Evolutionary conservation across 2,329 filamentous ascomycete species (phyloP).

Genomic region (Nemania abortiva): DNA sequence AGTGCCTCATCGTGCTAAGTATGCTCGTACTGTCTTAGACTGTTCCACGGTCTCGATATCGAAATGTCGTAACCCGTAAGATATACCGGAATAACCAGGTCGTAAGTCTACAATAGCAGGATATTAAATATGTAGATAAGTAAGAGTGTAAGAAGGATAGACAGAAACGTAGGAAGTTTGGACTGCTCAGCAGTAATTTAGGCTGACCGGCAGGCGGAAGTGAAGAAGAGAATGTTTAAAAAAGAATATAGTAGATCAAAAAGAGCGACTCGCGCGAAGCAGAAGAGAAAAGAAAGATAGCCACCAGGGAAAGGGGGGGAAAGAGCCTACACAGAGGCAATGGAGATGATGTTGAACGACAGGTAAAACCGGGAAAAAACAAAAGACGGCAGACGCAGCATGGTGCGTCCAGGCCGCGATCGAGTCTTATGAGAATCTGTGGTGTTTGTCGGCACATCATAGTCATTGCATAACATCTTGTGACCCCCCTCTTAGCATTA

Average conservation of each 20-base stretch:
- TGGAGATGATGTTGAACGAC: slow-evolving; percentile 14
- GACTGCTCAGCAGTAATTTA: slow-evolving; percentile 34
- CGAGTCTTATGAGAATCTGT: slow-evolving; percentile 39
- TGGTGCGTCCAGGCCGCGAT: slow-evolving; percentile 29
- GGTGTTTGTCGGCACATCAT: slow-evolving; percentile 36
- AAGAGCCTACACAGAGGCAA: slow-evolving; percentile 30
- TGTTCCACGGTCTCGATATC: not conserved
- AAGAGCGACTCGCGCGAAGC: slow-evolving; percentile 35
- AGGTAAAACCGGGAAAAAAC: slow-evolving; percentile 31
- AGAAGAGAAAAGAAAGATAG: slow-evolving; percentile 37
- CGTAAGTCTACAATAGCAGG: not conserved
- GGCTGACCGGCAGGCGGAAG: slow-evolving; percentile 40
- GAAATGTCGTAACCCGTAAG: not conserved
- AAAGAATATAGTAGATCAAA: slow-evolving; percentile 15
- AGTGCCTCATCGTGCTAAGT: slow-evolving; percentile 41
- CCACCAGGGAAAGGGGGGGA: slow-evolving; percentile 33
- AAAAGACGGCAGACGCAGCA: slow-evolving; percentile 3
- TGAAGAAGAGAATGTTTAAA: not conserved
- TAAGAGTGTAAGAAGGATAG: not conserved
- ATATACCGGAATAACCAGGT: not conserved
- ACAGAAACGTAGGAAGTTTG: slow-evolving; percentile 5
- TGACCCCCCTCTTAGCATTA: not conserved
- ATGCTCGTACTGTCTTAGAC: not conserved
- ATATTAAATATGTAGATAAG: slow-evolving; percentile 10
- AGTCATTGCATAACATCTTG: slow-evolving; percentile 1